These are phyloP conservation scores for Cladophialophora chaetospira DNA, from an alignment of 2,329 filamentous ascomycete species.

Conservation along the genomic window DNA sequence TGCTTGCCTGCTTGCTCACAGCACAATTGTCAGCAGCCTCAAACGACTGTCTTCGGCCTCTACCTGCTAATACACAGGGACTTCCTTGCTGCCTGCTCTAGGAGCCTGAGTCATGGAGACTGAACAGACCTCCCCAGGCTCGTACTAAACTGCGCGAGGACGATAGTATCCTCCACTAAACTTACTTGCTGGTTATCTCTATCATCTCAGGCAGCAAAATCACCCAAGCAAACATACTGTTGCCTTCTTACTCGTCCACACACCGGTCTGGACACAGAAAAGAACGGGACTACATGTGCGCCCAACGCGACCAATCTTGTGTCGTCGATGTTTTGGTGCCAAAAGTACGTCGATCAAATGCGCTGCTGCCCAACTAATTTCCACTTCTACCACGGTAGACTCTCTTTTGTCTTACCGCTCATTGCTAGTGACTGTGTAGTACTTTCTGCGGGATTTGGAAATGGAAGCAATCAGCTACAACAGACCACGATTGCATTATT, in stretches of 20 bases:
- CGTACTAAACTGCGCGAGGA: no score
- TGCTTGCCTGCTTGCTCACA: no score
- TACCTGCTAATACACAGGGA: no score
- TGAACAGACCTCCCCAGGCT: no score
- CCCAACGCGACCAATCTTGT: slow-evolving; percentile 14
- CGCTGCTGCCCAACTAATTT: slow-evolving; percentile 22
- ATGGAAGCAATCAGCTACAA: not conserved
- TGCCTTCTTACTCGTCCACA: slow-evolving; percentile 14
- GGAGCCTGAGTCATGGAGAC: no score
- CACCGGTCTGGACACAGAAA: not conserved
- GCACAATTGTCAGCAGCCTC: no score
- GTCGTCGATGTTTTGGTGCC: not conserved
- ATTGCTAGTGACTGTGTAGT: not conserved
- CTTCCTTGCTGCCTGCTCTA: no score
- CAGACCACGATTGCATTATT: not conserved
- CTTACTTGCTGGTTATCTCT: no score
- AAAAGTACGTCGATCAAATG: slow-evolving; percentile 19
- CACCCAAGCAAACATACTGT: slow-evolving; percentile 2
- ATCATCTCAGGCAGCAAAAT: not conserved
- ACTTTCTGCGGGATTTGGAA: not conserved
- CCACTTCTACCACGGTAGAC: not conserved
- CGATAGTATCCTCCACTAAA: no score
- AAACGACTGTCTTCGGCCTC: no score
- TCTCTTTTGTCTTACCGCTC: not conserved
- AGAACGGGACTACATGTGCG: not conserved